Base-by-base conservation (phyloP, 768 basidiomycete species). In the Leccinum imitatum region DNA sequence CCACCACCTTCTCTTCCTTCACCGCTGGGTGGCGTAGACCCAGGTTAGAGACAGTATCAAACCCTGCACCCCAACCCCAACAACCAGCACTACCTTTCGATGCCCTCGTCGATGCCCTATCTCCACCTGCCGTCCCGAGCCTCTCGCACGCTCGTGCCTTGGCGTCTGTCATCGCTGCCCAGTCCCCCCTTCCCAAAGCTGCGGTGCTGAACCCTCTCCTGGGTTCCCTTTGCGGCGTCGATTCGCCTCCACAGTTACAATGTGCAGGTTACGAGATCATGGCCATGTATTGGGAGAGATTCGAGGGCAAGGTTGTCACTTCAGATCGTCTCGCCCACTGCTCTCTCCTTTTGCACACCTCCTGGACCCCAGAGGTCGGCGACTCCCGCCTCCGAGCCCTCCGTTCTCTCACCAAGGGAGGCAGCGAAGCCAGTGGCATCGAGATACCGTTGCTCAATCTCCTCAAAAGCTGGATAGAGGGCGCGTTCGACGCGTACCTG, bases 261-360 rank as follows among this genome's bases (percentile, higher is more conserved):
- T 82, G 82, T 8, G 81, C 85, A 0, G 91, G 90, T 1, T 90
- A 80, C 64, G 90, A 92, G 59, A 84, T 91, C 61, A 77, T 91
- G 54, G 78, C 86, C 14, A 80, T 87, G 3, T 92, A 87, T 69
- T 85, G 84, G 76, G 84, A 88, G 66, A 85, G 86, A 67, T 76
- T 72, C 21, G 84, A 85, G 55, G 66, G 76, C 21, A 65, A 68
- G 21, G 73, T 84, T 21, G 73, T 75, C 2, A 86, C 84, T 2
- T 77, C 84, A 1, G 89, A 91, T 59, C 78, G 85, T 27, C 71
- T 89, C 10, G 77, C 84, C 0, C 87, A 85, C 60, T 84, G 91
- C 55, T 82, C 86, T 15, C 75, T 91, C 33, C 86, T 92, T 69
- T 74, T 84, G 3, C 68, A 75, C 3, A 73, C 71, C 1, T 71